Evolutionary conservation across 805 yeast genomes (phyloP).

Genomic region (Candida khao-thaluensis): DNA sequence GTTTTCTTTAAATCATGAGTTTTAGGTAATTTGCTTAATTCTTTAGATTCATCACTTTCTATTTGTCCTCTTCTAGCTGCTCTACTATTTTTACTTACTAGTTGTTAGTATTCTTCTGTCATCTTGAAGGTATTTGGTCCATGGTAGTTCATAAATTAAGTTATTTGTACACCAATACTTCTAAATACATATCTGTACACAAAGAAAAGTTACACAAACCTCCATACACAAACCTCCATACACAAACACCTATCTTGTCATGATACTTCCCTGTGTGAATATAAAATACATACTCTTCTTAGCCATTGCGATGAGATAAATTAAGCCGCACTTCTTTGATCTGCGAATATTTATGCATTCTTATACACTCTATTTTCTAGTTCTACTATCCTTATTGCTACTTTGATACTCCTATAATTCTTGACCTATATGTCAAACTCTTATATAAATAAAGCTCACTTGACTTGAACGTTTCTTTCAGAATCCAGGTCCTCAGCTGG

Average conservation of each 20-base stretch:
- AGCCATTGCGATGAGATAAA: slow-evolving; percentile 29
- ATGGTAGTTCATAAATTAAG: no score
- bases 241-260: no score
- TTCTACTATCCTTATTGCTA: no score
- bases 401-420: no score
- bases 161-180: no score
- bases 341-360: neutral
- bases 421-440: no score
- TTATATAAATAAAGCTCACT: neutral
- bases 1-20: slow-evolving; percentile 60
- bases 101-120: slow-evolving; percentile 6
- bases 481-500: slow-evolving; percentile 12
- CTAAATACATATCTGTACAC: no score
- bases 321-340: slow-evolving; percentile 3
- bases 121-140: no score
- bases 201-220: no score
- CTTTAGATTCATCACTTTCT: slow-evolving; percentile 43
- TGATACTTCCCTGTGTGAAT: no score
- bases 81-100: slow-evolving; percentile 67
- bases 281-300: slow-evolving; percentile 37
- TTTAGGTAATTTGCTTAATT: slow-evolving; percentile 54
- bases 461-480: neutral
- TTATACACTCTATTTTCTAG: neutral
- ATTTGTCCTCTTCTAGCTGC: slow-evolving; percentile 73
- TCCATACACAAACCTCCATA: no score